Percentiles rank a stretch among this genome's conserved stretches.
Evolutionary conservation across 2,329 filamentous ascomycete species (phyloP).

Genomic region (Podosphaera leucotricha): DNA sequence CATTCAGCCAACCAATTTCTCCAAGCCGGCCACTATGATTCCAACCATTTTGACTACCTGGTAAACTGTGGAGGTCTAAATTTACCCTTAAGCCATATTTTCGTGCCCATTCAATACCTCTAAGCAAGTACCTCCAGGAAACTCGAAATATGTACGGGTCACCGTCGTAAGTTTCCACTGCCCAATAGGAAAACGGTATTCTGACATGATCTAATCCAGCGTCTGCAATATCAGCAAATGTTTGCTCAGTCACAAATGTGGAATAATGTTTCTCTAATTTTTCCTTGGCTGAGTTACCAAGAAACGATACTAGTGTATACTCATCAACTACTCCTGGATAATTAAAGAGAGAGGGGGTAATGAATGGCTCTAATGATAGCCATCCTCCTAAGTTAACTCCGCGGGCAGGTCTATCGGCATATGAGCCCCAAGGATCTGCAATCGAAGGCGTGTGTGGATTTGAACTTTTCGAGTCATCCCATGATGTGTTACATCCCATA

Average conservation of each 20-base stretch:
- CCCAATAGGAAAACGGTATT: constrained; percentile 91
- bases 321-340: constrained; percentile 44
- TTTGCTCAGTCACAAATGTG: constrained; percentile 61
- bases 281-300: constrained; percentile 40
- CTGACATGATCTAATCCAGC: constrained; percentile 93
- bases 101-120: constrained; percentile 79
- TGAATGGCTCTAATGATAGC: constrained; percentile 84
- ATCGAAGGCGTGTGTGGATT: constrained; percentile 63
- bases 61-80: constrained; percentile 74
- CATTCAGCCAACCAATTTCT: constrained; percentile 66
- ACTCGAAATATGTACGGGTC: constrained; percentile 74
- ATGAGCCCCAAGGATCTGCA: constrained; percentile 50
- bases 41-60: constrained; percentile 92
- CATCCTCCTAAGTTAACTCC: constrained; percentile 89
- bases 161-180: constrained; percentile 56
- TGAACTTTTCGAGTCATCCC: constrained; percentile 59
- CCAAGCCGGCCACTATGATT: constrained; percentile 81
- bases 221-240: constrained; percentile 59
- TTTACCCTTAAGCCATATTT: constrained; percentile 84
- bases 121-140: constrained; percentile 79
- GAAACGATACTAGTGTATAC: constrained; percentile 48
- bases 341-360: constrained; percentile 73
- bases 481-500: constrained; percentile 67
- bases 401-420: constrained; percentile 53
- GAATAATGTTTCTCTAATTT: constrained; percentile 82